These are phyloP conservation scores for Irpex lacteus DNA, from an alignment of 1,284 basidiomycete genomes.

Conservation along the genomic window DNA sequence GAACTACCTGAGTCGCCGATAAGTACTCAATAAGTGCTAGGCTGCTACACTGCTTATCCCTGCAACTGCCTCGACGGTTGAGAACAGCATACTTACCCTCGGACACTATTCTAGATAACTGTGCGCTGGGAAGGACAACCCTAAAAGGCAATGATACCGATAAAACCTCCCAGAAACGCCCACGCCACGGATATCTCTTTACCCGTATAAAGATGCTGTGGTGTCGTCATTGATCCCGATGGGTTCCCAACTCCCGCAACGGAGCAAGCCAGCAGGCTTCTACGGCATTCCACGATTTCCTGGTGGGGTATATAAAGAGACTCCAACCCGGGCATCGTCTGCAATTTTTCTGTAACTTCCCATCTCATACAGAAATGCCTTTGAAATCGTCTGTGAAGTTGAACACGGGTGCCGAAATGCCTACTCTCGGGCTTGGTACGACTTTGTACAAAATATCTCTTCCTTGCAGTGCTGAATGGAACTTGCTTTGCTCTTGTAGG, in stretches of 20 bases:
- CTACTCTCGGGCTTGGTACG: slow-evolving; percentile 72
- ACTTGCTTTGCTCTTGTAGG: slow-evolving; percentile 31
- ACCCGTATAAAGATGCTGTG: no score
- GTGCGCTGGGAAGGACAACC: no score
- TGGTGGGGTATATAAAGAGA: background rate
- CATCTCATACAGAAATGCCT: slow-evolving; percentile 17
- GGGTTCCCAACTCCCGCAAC: background rate
- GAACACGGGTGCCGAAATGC: slow-evolving; percentile 75
- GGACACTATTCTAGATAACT: no score
- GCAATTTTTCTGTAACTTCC: background rate
- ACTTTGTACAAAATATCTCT: background rate
- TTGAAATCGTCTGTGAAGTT: slow-evolving; percentile 46
- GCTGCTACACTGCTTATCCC: no score
- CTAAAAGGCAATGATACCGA: no score
- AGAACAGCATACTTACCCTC: no score
- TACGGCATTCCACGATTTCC: background rate
- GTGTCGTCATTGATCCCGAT: background rate
- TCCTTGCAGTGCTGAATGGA: no score
- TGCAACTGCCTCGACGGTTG: no score
- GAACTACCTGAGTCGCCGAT: no score
- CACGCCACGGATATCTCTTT: no score
- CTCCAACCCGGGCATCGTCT: background rate
- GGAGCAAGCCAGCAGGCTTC: background rate
- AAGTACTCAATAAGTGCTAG: no score
- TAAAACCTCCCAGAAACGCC: no score